Conservation (phyloP, 192 early-diverging fungal genomes). For the Umbelopsis isabellina region DNA sequence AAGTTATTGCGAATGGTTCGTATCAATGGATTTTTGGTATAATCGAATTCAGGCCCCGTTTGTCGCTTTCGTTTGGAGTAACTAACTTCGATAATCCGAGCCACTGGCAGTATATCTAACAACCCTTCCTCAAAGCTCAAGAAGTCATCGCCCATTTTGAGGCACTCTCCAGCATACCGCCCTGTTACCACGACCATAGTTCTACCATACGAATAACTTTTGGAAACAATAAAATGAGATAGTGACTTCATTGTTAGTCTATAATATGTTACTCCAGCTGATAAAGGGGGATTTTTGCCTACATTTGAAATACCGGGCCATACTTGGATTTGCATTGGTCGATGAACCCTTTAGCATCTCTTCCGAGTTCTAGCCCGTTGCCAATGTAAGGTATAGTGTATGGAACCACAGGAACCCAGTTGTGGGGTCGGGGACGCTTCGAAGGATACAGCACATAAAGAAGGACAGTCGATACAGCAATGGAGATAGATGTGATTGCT, state of each 20-base stretch:
- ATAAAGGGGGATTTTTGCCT: background rate
- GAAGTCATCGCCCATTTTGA: background rate
- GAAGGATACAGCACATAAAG: no score
- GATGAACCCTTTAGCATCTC: conserved; percentile 24
- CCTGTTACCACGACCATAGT: background rate
- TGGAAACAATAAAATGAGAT: background rate
- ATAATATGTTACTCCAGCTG: background rate
- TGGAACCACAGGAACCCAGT: background rate
- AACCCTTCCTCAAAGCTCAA: conserved; percentile 1
- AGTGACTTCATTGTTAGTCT: background rate
- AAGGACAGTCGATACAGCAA: no score
- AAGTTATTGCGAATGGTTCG: conserved; percentile 21
- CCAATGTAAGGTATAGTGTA: conserved; percentile 33
- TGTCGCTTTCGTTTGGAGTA: background rate
- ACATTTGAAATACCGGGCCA: conserved; percentile 25
- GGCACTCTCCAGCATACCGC: background rate
- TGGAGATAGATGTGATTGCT: no score
- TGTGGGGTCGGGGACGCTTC: background rate
- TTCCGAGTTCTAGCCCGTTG: background rate
- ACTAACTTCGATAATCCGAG: background rate
- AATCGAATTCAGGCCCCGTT: background rate
- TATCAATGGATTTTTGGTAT: background rate
- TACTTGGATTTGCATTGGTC: conserved; percentile 10
- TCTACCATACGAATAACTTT: background rate
- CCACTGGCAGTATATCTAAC: background rate